Conservation (phyloP, 345 rosid species). For the Populus nigra region DNA sequence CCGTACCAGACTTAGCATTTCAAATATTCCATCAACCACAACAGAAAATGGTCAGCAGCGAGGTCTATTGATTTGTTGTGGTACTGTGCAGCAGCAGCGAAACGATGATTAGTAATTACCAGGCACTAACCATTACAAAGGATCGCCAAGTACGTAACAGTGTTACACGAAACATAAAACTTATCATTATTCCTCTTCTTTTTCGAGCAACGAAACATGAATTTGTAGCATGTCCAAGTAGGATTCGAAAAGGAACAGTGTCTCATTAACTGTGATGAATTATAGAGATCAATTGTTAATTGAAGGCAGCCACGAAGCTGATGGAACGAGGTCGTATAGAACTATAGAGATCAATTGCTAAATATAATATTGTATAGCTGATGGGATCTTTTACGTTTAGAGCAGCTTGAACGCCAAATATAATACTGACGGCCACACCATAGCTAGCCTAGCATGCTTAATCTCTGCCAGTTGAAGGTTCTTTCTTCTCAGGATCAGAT, state of each 20-base stretch:
- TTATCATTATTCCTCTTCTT: too few species aligned
- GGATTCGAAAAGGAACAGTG: too few species aligned
- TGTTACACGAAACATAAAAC: not conserved
- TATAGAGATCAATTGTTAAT: too few species aligned
- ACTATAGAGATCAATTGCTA: conserved; percentile 24
- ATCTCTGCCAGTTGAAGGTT: conserved; percentile 74
- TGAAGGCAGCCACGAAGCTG: too few species aligned
- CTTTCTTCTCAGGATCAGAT: conserved; percentile 62
- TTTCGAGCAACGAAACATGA: too few species aligned
- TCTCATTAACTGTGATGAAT: too few species aligned
- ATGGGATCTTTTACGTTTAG: conserved; percentile 77
- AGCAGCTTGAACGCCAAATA: conserved; percentile 73
- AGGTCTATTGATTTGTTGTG: too few species aligned
- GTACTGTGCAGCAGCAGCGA: too few species aligned
- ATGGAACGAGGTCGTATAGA: not conserved
- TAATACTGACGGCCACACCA: conserved; percentile 67
- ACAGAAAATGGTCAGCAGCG: not conserved
- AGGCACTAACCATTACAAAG: not conserved
- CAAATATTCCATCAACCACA: not conserved
- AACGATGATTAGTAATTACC: not conserved
- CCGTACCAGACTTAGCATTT: not conserved
- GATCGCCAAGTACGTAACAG: too few species aligned
- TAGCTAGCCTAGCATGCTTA: conserved; percentile 80
- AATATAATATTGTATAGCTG: conserved; percentile 50
- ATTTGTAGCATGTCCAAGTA: too few species aligned